Conservation (phyloP, 495 filamentous ascomycete species). For the Xylaria grammica region DNA sequence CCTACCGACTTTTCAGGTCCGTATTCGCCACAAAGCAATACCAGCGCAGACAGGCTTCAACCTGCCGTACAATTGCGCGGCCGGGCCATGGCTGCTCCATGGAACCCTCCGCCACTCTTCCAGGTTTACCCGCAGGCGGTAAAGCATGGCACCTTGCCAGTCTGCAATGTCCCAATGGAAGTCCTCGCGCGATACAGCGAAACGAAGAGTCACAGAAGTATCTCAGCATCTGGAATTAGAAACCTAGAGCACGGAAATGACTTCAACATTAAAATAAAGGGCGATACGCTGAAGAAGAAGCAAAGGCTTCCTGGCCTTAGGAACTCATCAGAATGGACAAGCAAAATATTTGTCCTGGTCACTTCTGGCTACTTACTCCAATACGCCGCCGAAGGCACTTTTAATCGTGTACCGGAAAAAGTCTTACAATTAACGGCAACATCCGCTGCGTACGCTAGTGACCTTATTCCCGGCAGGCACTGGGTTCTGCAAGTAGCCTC, state of each 20-base stretch:
- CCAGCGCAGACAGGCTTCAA: constrained; percentile 21
- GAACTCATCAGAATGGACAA: constrained; percentile 68
- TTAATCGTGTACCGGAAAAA: constrained; percentile 85
- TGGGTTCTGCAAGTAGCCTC: constrained; percentile 94
- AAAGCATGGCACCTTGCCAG: constrained; percentile 57
- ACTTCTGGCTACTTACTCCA: constrained; percentile 86
- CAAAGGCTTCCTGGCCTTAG: constrained; percentile 63
- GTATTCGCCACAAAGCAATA: constrained; percentile 15
- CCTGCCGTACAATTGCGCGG: constrained; percentile 13
- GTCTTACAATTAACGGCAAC: constrained; percentile 80
- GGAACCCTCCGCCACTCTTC: constrained; percentile 84
- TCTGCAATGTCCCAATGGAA: constrained; percentile 58
- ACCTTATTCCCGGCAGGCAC: constrained; percentile 88
- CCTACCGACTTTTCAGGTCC: constrained; percentile 7
- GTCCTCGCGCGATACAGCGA: constrained; percentile 67
- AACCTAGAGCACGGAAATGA: constrained; percentile 32
- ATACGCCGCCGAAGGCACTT: constrained; percentile 79
- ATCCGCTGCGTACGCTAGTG: constrained; percentile 92
- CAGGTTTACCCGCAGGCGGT: constrained; percentile 88
- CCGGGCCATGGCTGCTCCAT: constrained; percentile 48
- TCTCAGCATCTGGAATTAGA: constrained; percentile 31
- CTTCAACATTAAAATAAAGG: constrained; percentile 10
- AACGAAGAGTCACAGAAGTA: constrained; percentile 48
- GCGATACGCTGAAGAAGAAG: constrained; percentile 45
- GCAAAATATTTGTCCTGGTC: constrained; percentile 81